Conservation (phyloP, 441 rosid species). For the Omphalea diandra region DNA sequence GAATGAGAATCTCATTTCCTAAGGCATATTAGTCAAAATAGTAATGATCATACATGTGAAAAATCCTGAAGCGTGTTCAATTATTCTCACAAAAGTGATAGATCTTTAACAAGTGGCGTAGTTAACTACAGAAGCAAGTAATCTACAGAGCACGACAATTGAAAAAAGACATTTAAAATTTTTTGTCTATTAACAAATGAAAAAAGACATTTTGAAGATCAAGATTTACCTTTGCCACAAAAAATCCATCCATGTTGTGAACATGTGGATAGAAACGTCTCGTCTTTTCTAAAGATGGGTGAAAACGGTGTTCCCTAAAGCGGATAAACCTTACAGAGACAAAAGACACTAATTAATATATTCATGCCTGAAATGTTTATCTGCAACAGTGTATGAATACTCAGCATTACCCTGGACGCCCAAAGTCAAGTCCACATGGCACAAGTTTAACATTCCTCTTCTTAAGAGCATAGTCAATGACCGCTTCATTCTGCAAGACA, state of each 20-base stretch:
- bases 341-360: constrained; percentile 14
- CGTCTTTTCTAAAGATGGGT: constrained; percentile 77
- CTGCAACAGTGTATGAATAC: not conserved
- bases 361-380: constrained; percentile 2
- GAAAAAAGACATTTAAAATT: no score
- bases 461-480: constrained; percentile 80
- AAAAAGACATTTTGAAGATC: not conserved
- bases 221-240: constrained; percentile 85
- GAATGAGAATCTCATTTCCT: no score
- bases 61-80: no score
- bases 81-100: no score
- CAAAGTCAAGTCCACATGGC: constrained; percentile 93
- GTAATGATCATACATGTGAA: no score
- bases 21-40: no score
- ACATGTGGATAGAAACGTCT: constrained; percentile 93
- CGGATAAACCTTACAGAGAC: constrained; percentile 51
- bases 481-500: constrained; percentile 86
- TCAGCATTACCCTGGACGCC: constrained; percentile 66
- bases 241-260: constrained; percentile 97
- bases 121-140: no score
- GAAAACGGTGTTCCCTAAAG: constrained; percentile 80
- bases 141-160: no score
- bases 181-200: not conserved
- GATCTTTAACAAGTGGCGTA: no score
- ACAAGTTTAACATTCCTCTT: constrained; percentile 92